Evolutionary conservation across 2,329 filamentous ascomycete genomes (phyloP), one percentile per base, ranked within the genome.

Genomic region (Blumeria graminis): DNA sequence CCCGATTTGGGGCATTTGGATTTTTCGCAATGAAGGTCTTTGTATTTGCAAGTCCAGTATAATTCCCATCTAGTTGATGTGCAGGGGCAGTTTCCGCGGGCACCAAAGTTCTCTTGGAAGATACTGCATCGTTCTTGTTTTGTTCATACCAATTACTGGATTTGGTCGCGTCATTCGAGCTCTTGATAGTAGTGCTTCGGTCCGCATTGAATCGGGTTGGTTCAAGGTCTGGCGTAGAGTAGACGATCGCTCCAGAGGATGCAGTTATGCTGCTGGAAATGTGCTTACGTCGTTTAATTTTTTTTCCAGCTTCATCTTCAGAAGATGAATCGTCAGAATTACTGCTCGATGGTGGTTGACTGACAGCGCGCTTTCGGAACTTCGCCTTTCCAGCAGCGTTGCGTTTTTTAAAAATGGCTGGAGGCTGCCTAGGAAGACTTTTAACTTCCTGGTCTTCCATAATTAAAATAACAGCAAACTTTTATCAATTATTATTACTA

Each of bases 71-170:
- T 1, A 72, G 66, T 1, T 63, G 64, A 16, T 63, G 65, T 61
- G 56, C 66, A 8, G 68, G 58, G 6, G 65, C 60, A 57, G 69
- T 60, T 36, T 76, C 71, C 22, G 77, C 77, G 36, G 72, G 78
- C 9, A 77, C 80, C 16, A 82, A 71, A 0, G 82, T 72, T 56
- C 74, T 80, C 65, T 80, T 76, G 39, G 56, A 57, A 1, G 65
- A 66, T 8, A 68, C 56, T 1, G 63, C 64, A 57, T 63, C 63
- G 43, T 58, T 69, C 28, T 73, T 70, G n/a, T 75, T 74, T 58
- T 90, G 85, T 59, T 94, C 88, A 69, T 84, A 92, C 89, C 88
- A 95, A 67, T 94, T 86, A 57, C 77, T 83, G 46, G 81, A 77
- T 65, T 93, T 94, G 1, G 90, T 96, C 18, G 92, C 90, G 67